Evolutionary conservation across 139 green algal genomes (phyloP).

Genomic region (Tetradesmus lagerheimii): DNA sequence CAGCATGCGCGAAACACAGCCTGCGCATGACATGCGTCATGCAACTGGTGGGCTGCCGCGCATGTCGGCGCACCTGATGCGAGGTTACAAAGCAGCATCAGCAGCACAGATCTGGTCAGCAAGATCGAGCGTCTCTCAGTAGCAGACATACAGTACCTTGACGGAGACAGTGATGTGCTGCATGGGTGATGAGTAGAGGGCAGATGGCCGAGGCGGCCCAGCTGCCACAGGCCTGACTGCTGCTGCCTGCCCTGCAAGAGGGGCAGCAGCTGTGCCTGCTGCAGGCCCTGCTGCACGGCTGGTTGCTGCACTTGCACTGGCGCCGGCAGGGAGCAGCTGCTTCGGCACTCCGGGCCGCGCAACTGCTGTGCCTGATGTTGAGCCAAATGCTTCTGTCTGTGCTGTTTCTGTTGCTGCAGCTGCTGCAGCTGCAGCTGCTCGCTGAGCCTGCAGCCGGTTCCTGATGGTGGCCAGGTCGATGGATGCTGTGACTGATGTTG

Average conservation of each 20-base stretch:
- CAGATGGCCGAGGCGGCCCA: neutral
- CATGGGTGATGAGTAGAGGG: constrained; percentile 25
- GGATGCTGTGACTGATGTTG: neutral
- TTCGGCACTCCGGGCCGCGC: neutral
- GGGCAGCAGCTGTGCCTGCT: neutral
- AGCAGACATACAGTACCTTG: constrained; percentile 5
- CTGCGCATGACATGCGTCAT: neutral
- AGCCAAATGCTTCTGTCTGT: neutral
- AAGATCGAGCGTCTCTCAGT: neutral
- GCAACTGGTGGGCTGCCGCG: no score
- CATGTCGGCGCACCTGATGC: no score
- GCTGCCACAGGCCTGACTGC: neutral
- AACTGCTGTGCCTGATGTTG: neutral
- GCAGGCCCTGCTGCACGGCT: neutral
- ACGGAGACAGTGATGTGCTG: constrained; percentile 21
- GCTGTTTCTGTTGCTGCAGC: neutral
- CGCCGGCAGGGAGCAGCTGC: neutral
- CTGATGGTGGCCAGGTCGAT: neutral
- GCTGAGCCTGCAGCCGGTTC: neutral
- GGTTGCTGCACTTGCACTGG: neutral
- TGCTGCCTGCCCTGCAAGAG: neutral
- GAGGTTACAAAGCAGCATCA: neutral
- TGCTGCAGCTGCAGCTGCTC: neutral
- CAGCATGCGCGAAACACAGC: neutral
- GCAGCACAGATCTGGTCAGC: no score